These are phyloP conservation scores for Nitzschia sp. DNA, from an alignment of 108 stramenopile species.

Conservation along the genomic window DNA sequence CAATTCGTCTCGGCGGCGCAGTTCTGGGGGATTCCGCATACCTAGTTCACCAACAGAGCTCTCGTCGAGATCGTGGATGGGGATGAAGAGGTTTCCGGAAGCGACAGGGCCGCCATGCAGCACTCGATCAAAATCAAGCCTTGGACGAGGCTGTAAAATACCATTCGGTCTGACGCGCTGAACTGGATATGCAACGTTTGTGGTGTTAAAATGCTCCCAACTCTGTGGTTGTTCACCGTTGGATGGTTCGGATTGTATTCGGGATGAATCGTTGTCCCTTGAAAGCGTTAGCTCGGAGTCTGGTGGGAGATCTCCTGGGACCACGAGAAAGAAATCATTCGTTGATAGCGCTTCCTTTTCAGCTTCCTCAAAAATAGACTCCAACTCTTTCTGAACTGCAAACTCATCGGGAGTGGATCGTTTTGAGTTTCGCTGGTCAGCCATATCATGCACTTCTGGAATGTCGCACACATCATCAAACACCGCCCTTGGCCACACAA, in stretches of 20 bases:
- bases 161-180: no score
- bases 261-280: not conserved
- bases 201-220: not conserved
- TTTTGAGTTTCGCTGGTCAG: not conserved
- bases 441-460: no score
- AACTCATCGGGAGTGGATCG: constrained; percentile 1
- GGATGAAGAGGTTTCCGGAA: not conserved
- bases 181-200: no score
- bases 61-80: not conserved
- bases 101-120: not conserved
- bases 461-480: no score
- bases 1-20: no score
- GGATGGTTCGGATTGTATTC: no score
- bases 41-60: no score
- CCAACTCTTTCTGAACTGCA: not conserved
- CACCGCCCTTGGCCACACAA: no score
- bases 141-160: not conserved
- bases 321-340: not conserved
- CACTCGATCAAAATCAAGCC: not conserved
- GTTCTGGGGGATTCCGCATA: no score
- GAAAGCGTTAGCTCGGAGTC: not conserved
- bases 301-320: not conserved
- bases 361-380: not conserved
- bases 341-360: not conserved
- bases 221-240: not conserved